phyloP scores from a whole-genome alignment of 164 flowering plant genomes.

The Magnolia kwangsiensis region DNA sequence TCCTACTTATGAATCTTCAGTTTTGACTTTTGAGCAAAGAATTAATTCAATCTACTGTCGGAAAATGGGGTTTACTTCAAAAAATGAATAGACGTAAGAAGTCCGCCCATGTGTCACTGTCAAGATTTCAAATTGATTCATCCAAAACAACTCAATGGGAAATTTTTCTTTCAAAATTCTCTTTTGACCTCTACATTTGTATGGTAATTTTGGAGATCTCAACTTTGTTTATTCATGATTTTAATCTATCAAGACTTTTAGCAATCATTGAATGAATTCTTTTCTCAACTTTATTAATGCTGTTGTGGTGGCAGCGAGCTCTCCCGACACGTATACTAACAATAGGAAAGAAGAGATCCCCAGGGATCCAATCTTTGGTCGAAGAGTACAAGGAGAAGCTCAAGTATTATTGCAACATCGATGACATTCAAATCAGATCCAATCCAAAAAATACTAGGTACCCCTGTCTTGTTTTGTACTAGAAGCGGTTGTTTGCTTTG shows the following conservation, averaged over 20 bases:
- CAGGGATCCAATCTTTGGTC: slow-evolving; percentile 65
- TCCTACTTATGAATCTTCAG: too few relatives aligned
- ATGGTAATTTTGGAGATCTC: too few relatives aligned
- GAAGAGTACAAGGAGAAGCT: slow-evolving; percentile 74
- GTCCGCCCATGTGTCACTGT: too few relatives aligned
- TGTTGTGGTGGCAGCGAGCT: slow-evolving; percentile 46
- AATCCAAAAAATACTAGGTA: slow-evolving; percentile 86
- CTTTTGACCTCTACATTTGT: too few relatives aligned
- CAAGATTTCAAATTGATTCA: too few relatives aligned
- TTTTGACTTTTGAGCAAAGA: too few relatives aligned
- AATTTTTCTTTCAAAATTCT: background rate
- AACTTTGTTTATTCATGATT: too few relatives aligned
- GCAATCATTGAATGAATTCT: background rate
- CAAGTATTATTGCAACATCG: slow-evolving; percentile 53
- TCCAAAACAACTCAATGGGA: background rate
- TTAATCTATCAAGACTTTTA: background rate
- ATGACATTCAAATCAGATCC: slow-evolving; percentile 62
- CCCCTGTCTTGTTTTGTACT: background rate
- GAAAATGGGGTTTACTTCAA: too few relatives aligned
- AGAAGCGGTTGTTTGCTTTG: background rate
- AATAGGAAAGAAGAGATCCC: slow-evolving; percentile 70
- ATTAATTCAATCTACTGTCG: too few relatives aligned
- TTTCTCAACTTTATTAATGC: background rate
- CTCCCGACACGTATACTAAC: slow-evolving; percentile 68
- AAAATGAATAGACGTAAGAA: too few relatives aligned